phyloP scores from a whole-genome alignment of 169 alveolate genomes.

The Perkinsus chesapeaki region DNA sequence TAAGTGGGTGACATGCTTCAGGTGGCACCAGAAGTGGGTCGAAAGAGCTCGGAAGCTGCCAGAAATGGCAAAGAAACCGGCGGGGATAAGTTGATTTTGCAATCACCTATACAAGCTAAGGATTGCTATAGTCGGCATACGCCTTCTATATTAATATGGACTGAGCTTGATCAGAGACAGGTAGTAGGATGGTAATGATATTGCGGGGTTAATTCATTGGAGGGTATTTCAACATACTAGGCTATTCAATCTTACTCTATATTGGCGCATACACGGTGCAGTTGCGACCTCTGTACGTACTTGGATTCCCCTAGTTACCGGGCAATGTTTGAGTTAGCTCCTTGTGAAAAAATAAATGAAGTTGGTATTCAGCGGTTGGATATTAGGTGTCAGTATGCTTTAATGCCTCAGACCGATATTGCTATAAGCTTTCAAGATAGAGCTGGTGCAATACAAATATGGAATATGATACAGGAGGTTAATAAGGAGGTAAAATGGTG shows the following conservation, averaged over 20 bases:
- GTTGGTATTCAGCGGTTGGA: no score
- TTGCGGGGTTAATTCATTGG: no score
- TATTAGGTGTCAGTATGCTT: neutral
- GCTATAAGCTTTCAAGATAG: neutral
- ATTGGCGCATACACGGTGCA: no score
- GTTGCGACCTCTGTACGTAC: no score
- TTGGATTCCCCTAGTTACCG: no score
- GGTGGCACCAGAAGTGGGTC: neutral
- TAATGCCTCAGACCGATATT: neutral
- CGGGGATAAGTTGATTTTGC: neutral
- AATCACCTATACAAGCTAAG: neutral
- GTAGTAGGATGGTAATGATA: no score
- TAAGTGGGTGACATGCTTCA: neutral
- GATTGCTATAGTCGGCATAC: neutral
- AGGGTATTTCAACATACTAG: no score
- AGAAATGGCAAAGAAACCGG: neutral
- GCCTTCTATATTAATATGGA: neutral
- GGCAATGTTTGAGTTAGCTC: no score
- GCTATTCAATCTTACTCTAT: no score
- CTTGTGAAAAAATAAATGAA: no score
- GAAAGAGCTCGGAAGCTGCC: neutral
- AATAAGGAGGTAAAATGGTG: neutral
- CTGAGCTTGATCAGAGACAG: neutral
- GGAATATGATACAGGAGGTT: neutral
- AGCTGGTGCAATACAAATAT: neutral